Percentiles rank a stretch among this genome's conserved stretches.
Conservation (phyloP, 2,329 filamentous ascomycete genomes). For the Talaromyces sp. region DNA sequence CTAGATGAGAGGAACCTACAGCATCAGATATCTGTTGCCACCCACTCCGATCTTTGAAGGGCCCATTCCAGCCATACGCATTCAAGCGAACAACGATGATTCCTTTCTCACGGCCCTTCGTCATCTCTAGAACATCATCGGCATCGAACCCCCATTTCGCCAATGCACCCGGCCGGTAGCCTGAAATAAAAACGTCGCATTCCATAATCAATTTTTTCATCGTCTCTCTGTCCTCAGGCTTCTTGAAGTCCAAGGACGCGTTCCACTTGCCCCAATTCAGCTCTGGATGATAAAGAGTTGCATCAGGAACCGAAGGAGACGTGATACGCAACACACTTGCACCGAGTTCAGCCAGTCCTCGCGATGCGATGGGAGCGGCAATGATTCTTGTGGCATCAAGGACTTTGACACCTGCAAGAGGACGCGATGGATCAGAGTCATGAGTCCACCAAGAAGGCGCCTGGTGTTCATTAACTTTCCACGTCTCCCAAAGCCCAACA, state of each 20-base stretch:
- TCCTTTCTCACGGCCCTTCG: constrained; percentile 4
- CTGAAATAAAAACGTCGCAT: constrained; percentile 7
- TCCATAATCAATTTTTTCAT: constrained; percentile 1
- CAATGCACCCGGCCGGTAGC: constrained; percentile 4
- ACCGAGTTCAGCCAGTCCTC: constrained; percentile 46
- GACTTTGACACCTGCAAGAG: constrained; percentile 49
- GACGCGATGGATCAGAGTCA: constrained; percentile 35
- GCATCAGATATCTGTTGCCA: constrained; percentile 14
- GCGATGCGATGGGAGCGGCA: constrained; percentile 46
- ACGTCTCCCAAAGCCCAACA: constrained; percentile 9
- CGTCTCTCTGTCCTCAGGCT: constrained; percentile 1
- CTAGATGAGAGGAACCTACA: not conserved
- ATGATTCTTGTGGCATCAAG: constrained; percentile 51
- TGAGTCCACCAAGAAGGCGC: constrained; percentile 43
- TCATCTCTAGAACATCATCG: constrained; percentile 9
- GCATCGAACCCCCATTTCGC: constrained; percentile 10
- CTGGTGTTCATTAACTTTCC: constrained; percentile 15
- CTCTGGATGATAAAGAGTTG: constrained; percentile 9
- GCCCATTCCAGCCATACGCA: constrained; percentile 9
- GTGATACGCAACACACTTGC: constrained; percentile 28
- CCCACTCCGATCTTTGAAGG: not conserved
- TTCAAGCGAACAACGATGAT: constrained; percentile 6
- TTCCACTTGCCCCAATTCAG: constrained; percentile 14
- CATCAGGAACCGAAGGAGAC: constrained; percentile 6
- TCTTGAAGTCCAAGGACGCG: constrained; percentile 4